Percentiles rank a stretch among this genome's conserved stretches.
Conservation (phyloP, 2,329 filamentous ascomycete species). For the Phaeosphaeriaceae sp. region DNA sequence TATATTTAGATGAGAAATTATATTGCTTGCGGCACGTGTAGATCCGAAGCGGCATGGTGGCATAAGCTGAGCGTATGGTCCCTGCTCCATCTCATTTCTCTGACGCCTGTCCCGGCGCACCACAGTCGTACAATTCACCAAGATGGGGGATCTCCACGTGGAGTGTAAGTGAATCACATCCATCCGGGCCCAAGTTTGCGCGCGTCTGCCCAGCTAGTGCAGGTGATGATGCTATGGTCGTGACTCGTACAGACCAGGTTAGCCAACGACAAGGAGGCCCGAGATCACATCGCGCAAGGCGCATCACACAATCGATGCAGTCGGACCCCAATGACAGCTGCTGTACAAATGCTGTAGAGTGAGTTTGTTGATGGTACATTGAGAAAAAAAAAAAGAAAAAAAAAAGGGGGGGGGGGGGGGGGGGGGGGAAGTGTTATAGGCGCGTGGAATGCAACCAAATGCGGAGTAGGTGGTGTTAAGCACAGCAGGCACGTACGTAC, state of each 20-base stretch:
- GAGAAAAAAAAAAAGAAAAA: too few species aligned
- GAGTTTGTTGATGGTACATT: too few species aligned
- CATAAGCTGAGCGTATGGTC: conserved; percentile 29
- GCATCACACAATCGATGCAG: not conserved
- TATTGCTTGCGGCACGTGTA: conserved; percentile 48
- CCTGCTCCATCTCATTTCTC: conserved; percentile 30
- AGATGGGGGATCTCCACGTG: conserved; percentile 44
- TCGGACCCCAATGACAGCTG: conserved; percentile 31
- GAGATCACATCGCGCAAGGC: not conserved
- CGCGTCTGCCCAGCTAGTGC: conserved; percentile 3
- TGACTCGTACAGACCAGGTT: not conserved
- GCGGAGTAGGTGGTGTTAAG: too few species aligned
- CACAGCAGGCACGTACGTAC: conserved; percentile 18
- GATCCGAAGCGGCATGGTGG: conserved; percentile 31
- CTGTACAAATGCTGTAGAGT: conserved; percentile 10
- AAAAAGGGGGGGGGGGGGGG: too few species aligned
- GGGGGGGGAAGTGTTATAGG: too few species aligned
- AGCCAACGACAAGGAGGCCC: not conserved
- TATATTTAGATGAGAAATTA: conserved; percentile 39
- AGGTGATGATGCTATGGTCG: conserved; percentile 9
- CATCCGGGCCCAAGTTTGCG: conserved; percentile 4
- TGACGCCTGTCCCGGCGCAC: conserved; percentile 30
- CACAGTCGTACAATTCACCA: conserved; percentile 27
- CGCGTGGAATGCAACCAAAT: too few species aligned
- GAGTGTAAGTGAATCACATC: conserved; percentile 22